Evolutionary conservation across 257 asterid genomes (phyloP), one percentile per base, ranked within the genome.

Genomic region (Paraleonurus japonicus): DNA sequence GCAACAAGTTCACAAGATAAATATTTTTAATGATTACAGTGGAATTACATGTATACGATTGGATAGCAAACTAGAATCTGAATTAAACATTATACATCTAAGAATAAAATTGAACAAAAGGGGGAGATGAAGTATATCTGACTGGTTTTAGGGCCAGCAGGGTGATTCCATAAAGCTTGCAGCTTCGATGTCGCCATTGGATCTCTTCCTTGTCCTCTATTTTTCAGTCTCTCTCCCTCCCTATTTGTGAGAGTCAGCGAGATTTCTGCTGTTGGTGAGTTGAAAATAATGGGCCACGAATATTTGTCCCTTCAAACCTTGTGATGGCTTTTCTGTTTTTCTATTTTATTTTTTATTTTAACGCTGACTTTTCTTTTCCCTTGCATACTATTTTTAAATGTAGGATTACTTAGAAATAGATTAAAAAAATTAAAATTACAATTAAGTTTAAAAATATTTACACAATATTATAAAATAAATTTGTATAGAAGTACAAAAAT

Each of bases 71-170:
- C 20, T 39, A 19, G 55, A 57, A 69, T 57, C 70, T 32, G 58
- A 62, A 62, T 64, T 16, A 23, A 58, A 23, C 45, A 58, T 20
- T 3, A 65, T 24, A n/a, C 7, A 17, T 61, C 68, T 8, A 24
- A 7, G 9, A 63, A 74, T 3, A 57, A 30, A 70, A 19, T 17
- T 23, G 58, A 65, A 63, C 15, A 15, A 24, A 32, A 20, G 4
- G 33, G 22, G 45, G 26, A 50, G 41, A 55, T 27, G 61, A 59
- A 37, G 30, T 11, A 60, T 66, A 76, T 79, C 87, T 51, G 17
- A 85, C 87, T 85, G 61, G 90, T 85, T 81, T 82, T 85, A 64
- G 90, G 90, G 69, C 90, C 90, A 55, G 90, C 90, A 2, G 90
- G 90, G 69, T 85, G 90, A 58, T 85, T 83, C 90, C 90, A 83